phyloP scores from a whole-genome alignment of 768 basidiomycete genomes.

The Chalciporus pseudorubinellus region DNA sequence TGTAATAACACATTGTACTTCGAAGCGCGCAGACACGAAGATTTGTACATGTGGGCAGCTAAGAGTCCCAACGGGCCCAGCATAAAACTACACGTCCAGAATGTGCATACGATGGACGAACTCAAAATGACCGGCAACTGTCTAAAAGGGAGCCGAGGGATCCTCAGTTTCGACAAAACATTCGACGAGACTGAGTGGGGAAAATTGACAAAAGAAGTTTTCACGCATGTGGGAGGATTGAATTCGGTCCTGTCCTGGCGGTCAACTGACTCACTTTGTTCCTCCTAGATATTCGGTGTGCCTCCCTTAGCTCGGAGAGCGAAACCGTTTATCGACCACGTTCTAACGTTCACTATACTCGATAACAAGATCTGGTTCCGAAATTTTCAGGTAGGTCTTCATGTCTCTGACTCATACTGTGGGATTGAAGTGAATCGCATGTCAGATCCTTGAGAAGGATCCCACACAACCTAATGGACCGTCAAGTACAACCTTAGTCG shows the following conservation, averaged over 20 bases:
- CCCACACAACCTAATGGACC: conserved; percentile 84
- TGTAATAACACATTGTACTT: conserved; percentile 98
- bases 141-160: conserved; percentile 88
- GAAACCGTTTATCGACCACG: conserved; percentile 98
- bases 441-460: conserved; percentile 92
- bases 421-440: not conserved
- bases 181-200: conserved; percentile 92
- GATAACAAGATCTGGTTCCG: conserved; percentile 99
- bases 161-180: conserved; percentile 86
- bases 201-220: conserved; percentile 85
- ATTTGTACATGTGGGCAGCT: conserved; percentile 94
- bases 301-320: conserved; percentile 86
- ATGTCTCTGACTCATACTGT: not conserved
- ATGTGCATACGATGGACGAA: conserved; percentile 99
- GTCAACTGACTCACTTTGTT: conserved; percentile 7
- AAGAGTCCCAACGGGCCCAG: conserved; percentile 98
- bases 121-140: conserved; percentile 99
- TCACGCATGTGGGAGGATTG: conserved; percentile 71
- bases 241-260: not conserved
- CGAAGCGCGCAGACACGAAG: conserved; percentile 93
- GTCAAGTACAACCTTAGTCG: conserved; percentile 83
- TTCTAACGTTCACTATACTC: conserved; percentile 92
- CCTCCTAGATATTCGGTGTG: conserved; percentile 84
- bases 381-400: conserved; percentile 84
- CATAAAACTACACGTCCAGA: conserved; percentile 96